These are phyloP conservation scores for Vitis cinerea DNA, from an alignment of 164 flowering plant genomes.

Conservation along the genomic window DNA sequence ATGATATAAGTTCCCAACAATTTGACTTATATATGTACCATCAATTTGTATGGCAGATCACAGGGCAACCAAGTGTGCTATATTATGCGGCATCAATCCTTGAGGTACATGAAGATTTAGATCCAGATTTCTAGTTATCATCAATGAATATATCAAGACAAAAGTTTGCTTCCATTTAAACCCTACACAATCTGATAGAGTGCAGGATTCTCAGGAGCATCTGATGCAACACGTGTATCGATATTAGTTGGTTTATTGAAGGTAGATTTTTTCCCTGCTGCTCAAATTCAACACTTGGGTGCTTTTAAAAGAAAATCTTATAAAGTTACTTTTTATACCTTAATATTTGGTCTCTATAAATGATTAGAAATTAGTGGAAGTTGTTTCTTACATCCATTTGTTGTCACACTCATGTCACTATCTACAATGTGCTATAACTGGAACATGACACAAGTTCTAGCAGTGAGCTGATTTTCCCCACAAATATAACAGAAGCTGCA, in stretches of 20 bases:
- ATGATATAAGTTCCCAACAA: background rate
- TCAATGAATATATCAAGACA: background rate
- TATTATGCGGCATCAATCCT: constrained; percentile 95
- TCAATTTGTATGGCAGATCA: constrained; percentile 60
- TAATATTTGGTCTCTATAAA: background rate
- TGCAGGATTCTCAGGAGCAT: constrained; percentile 96
- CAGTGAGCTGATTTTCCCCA: too few relatives aligned
- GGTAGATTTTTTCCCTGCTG: constrained; percentile 38
- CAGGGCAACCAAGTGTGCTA: constrained; percentile 98
- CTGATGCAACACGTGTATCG: constrained; percentile 94
- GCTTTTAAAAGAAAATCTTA: too few relatives aligned
- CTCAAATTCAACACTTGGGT: too few relatives aligned
- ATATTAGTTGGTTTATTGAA: constrained; percentile 83
- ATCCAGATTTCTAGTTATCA: background rate
- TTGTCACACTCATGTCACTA: too few relatives aligned
- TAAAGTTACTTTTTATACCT: too few relatives aligned
- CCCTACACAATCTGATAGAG: constrained; percentile 39
- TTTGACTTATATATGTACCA: background rate
- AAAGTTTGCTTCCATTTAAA: constrained; percentile 6
- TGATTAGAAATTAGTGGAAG: too few relatives aligned
- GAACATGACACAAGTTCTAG: too few relatives aligned
- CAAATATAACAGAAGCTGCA: too few relatives aligned
- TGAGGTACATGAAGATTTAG: constrained; percentile 45
- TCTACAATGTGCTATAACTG: too few relatives aligned
- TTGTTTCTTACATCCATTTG: too few relatives aligned